Percentiles rank a stretch among this genome's conserved stretches.
Conservation (phyloP, 306 rosid genomes). For the Vicia villosa region DNA sequence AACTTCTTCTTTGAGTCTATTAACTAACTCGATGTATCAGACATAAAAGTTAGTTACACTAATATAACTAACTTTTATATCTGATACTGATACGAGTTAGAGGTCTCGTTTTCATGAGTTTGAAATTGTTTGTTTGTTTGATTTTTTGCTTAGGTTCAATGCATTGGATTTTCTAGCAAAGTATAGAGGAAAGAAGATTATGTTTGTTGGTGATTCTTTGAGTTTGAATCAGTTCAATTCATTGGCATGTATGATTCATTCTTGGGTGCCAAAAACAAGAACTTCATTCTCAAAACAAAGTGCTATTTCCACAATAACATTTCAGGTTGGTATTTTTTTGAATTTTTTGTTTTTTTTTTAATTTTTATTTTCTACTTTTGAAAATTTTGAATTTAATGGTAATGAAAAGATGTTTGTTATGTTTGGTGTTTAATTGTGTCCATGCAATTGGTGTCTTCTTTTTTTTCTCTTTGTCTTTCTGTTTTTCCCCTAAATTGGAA, state of each 20-base stretch:
- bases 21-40: too few species aligned
- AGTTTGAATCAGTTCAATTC: conserved; percentile 90
- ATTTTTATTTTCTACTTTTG: background rate
- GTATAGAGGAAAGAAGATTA: conserved; percentile 90
- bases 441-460: conserved; percentile 33
- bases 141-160: conserved; percentile 65
- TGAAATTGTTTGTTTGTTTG: background rate
- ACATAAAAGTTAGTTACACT: too few species aligned
- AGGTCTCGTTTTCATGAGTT: background rate
- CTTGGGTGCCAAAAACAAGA: conserved; percentile 74
- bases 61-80: background rate
- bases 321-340: too few species aligned
- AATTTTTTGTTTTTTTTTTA: background rate
- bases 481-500: conserved; percentile 18
- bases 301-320: conserved; percentile 62
- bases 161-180: conserved; percentile 63
- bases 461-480: background rate
- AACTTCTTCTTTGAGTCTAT: background rate
- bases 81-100: background rate
- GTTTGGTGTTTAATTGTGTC: conserved; percentile 3
- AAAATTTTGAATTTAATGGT: background rate
- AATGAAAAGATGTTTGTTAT: conserved; percentile 28
- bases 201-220: conserved; percentile 95
- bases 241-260: conserved; percentile 80
- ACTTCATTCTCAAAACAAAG: conserved; percentile 39